Conservation (phyloP, 2,329 filamentous ascomycete species). For the Fusarium temperatum region DNA sequence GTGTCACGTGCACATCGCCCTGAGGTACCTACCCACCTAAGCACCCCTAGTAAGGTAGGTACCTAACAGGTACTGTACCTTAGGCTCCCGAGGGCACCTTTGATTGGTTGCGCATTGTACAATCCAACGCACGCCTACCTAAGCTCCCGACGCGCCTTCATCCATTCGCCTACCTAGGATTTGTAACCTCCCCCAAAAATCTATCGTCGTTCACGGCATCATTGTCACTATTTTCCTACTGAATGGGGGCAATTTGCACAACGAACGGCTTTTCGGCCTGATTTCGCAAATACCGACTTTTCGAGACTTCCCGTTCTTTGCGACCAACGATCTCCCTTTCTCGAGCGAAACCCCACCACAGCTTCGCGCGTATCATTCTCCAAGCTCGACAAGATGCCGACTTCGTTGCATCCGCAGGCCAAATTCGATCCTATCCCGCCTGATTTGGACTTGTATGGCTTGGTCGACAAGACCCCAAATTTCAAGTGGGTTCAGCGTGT, state of each 20-base stretch:
- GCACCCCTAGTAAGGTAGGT: too few relatives aligned
- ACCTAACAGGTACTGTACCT: too few relatives aligned
- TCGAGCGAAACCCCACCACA: slow-evolving; percentile 5
- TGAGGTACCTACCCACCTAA: too few relatives aligned
- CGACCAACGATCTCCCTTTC: not conserved
- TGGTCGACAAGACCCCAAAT: slow-evolving; percentile 83
- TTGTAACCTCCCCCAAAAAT: not conserved
- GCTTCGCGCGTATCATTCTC: slow-evolving; percentile 5
- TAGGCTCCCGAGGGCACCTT: too few relatives aligned
- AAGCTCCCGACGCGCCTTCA: slow-evolving; percentile 12
- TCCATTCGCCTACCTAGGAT: not conserved
- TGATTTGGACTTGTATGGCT: slow-evolving; percentile 76
- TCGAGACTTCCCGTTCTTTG: not conserved
- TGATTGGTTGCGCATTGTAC: slow-evolving; percentile 37
- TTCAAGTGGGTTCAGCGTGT: slow-evolving; percentile 89
- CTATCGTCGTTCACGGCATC: not conserved
- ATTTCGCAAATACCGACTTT: not conserved
- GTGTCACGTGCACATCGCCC: slow-evolving; percentile 19
- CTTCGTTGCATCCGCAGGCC: slow-evolving; percentile 78
- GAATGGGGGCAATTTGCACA: slow-evolving; percentile 1
- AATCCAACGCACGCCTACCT: not conserved
- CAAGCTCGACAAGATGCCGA: slow-evolving; percentile 68
- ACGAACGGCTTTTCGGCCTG: slow-evolving; percentile 9
- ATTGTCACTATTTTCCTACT: not conserved
- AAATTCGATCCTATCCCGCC: slow-evolving; percentile 93